Evolutionary conservation across 1,284 basidiomycete species (phyloP), one percentile per base, ranked within the genome.

Genomic region (Stygiomarasmius scandens): DNA sequence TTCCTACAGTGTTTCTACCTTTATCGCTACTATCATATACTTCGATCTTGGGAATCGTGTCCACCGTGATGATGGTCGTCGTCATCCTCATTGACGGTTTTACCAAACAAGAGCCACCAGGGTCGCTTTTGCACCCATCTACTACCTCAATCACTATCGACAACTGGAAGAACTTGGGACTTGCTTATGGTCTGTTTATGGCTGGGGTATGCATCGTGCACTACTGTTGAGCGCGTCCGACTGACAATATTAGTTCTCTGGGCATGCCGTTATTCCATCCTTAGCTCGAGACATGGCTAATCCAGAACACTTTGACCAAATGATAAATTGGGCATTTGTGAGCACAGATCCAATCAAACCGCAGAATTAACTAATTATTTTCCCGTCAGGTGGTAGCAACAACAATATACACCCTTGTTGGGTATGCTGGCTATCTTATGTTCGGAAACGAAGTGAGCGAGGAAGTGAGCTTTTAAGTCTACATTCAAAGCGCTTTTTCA

Each of bases 221-320:
- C 34, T 60, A n/a, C 14, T 52, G 24, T 49, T 14, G 2, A 10
- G 20, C 16, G 14, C 22, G 16, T 43, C 19, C 19, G 12, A 20
- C 38, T 22, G 34, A 56, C 12, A 12, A 12, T 12, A 32, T 11
- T 64, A 93, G 82, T 96, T 98, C 66, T 89, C 94, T 4, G 95
- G 95, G 1, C 96, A 98, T 71, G 92, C 94, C 11, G 93, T 96
- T 36, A 90, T 98, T 51, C 96, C 96, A 5, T 93, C 90, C 9
- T 73, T 98, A 14, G 93, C 92, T 11, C 81, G 88, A 63, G 96
- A 98, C 71, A 98, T 98, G 95, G 75, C 78, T 53, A 85, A 95
- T 64, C 95, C 95, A 1, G 77, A 81, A 43, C 79, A 89, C 61
- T 97, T 96, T 68, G 84, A 92, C 69, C 75, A 72, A 47, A 95